Conservation (phyloP, 805 yeast species). For the Metschnikowia peoriensis region DNA sequence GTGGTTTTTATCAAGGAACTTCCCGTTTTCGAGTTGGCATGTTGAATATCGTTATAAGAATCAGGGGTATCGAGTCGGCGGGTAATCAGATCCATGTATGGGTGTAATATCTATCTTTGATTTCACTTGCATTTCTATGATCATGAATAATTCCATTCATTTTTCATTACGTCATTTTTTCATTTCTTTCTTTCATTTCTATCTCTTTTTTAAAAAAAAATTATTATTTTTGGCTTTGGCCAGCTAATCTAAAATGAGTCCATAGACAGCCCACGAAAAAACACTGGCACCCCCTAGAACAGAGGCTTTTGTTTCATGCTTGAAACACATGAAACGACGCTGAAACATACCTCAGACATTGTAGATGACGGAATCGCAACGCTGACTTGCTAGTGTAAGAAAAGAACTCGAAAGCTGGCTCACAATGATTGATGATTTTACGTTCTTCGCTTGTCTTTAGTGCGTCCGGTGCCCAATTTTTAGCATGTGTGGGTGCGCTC, state of each 20-base stretch:
- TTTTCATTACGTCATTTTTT: too few species aligned
- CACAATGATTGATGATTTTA: not conserved
- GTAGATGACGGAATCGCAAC: not conserved
- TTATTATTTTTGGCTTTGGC: not conserved
- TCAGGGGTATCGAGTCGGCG: not conserved
- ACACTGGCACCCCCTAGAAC: not conserved
- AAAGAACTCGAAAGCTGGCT: not conserved
- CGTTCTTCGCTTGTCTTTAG: not conserved
- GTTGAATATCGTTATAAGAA: not conserved
- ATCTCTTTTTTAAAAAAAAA: not conserved
- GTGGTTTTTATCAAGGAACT: too few species aligned
- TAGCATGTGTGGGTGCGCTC: not conserved
- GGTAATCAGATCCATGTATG: not conserved
- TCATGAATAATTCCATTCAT: too few species aligned
- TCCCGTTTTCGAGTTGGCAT: not conserved
- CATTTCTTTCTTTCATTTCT: too few species aligned
- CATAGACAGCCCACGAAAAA: not conserved
- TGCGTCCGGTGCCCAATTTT: slow-evolving; percentile 12
- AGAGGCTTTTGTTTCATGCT: not conserved
- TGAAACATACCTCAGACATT: slow-evolving; percentile 25
- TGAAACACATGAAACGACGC: not conserved
- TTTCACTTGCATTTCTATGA: too few species aligned
- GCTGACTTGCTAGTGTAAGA: not conserved
- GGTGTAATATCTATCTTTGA: too few species aligned
- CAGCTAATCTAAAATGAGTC: not conserved